A percentile compares a stretch with the other conserved stretches of the same genome.
These are phyloP conservation scores for Scorias spongiosa DNA, from an alignment of 2,329 filamentous ascomycete genomes.

Conservation along the genomic window DNA sequence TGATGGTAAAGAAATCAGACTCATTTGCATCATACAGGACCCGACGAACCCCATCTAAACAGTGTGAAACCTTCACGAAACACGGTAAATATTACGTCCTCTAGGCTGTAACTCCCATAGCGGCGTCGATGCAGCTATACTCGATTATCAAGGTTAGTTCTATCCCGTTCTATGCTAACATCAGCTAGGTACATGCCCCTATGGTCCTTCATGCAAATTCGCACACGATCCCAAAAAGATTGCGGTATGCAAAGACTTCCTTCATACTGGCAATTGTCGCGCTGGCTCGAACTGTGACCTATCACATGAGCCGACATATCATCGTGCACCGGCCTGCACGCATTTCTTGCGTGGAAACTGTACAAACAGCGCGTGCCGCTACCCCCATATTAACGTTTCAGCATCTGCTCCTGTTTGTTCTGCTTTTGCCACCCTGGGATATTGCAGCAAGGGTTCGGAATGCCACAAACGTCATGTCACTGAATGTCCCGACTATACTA, in stretches of 20 bases:
- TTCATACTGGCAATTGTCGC: slow-evolving; percentile 64
- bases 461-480: slow-evolving; percentile 76
- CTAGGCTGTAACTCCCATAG: slow-evolving; percentile 21
- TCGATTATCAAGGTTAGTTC: no score
- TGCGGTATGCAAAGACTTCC: slow-evolving; percentile 75
- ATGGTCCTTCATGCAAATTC: slow-evolving; percentile 66
- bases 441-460: slow-evolving; percentile 64
- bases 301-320: slow-evolving; percentile 69
- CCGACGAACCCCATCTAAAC: slow-evolving; percentile 2
- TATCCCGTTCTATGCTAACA: slow-evolving; percentile 8
- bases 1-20: background rate
- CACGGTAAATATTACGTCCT: slow-evolving; percentile 12
- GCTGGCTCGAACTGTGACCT: slow-evolving; percentile 73
- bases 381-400: slow-evolving; percentile 68
- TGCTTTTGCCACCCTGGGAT: slow-evolving; percentile 72
- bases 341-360: slow-evolving; percentile 86
- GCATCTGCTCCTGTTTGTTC: slow-evolving; percentile 68
- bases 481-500: slow-evolving; percentile 92
- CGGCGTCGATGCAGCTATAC: no score
- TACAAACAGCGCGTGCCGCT: slow-evolving; percentile 71
- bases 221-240: slow-evolving; percentile 75
- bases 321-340: slow-evolving; percentile 76
- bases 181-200: slow-evolving; percentile 55
- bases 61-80: slow-evolving; percentile 21
- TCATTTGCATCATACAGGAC: background rate